Evolutionary conservation across 2,329 filamentous ascomycete genomes (phyloP), one percentile per base, ranked within the genome.

Genomic region (Cladosporium sp.): DNA sequence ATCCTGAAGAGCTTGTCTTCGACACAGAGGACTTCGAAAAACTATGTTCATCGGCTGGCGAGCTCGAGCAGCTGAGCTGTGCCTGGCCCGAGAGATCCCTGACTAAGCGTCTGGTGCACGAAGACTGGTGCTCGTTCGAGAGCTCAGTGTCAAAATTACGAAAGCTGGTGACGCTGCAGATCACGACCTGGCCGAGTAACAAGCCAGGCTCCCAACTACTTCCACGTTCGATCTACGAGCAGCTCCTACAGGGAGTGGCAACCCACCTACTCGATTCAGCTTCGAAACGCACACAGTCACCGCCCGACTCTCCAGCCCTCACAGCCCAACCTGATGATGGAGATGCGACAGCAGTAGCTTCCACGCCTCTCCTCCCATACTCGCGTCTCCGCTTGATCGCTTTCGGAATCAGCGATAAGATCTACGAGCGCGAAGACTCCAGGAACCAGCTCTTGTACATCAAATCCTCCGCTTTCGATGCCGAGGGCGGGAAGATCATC

Each of bases 131-230:
- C 66, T 73, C 77, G 23, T 82, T 79, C 61, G 79, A 81, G 72
- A 76, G 74, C 34, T 51, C 56, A 53, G 53, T 63, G 36, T 60
- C 18, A 10, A 68, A 68, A 21, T 71, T 84, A 14, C 71, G 73
- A 11, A 70, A 79, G 34, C 73, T 84, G 10, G 74, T 80, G 5
- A 82, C 81, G 0, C 72, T 84, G 21, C 81, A 83, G 66, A 80
- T 83, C 67, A 81, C 80, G 0, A 81, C 79, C 5, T 83, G 81
- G 79, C 82, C 82, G 5, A 81, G 70, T 25, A 81, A 80, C 67
- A 76, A 73, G 46, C 79, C 79, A 1, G 78, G 75, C 3, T 72
- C 72, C 28, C 69, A 78, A 53, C 74, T 78, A 32, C 72, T 82
- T 5, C 79, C 80, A 0, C 76, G 78, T 43, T 75, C 77, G 63